phyloP scores from a whole-genome alignment of 192 early-diverging fungal genomes.

The Rhizophagus sp. region DNA sequence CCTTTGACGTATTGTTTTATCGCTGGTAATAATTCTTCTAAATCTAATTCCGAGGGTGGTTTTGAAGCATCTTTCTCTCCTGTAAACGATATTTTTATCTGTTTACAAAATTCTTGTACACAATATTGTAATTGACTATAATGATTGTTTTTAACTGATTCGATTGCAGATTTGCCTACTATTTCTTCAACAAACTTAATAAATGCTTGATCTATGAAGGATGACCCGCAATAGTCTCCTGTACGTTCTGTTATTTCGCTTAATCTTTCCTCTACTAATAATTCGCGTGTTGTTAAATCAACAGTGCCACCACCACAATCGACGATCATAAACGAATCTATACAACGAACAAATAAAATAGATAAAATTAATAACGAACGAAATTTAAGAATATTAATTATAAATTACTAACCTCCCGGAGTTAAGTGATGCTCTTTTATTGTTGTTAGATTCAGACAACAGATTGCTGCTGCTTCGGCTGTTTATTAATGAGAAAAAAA shows the following conservation, averaged over 20 bases:
- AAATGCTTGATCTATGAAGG: constrained; percentile 51
- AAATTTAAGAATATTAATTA: not conserved
- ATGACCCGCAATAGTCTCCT: constrained; percentile 52
- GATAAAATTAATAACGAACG: too few relatives aligned
- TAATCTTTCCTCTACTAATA: constrained; percentile 35
- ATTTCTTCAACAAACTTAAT: constrained; percentile 42
- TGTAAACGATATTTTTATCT: not conserved
- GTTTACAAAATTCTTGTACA: constrained; percentile 9
- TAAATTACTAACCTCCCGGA: not conserved
- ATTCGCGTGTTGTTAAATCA: constrained; percentile 48
- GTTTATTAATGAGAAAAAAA: not conserved
- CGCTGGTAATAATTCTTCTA: not conserved
- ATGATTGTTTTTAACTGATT: constrained; percentile 25
- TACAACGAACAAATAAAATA: not conserved
- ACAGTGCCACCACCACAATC: constrained; percentile 64
- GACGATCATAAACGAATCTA: constrained; percentile 53
- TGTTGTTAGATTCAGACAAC: not conserved
- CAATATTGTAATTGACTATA: constrained; percentile 10
- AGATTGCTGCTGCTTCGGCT: constrained; percentile 30
- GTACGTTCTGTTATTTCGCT: constrained; percentile 53
- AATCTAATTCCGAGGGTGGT: not conserved
- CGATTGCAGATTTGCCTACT: constrained; percentile 38
- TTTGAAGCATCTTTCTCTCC: not conserved
- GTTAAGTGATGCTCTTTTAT: not conserved
- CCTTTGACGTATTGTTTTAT: constrained; percentile 1